Base-by-base conservation (phyloP, 2,329 filamentous ascomycete species). In the Colletotrichum trifolii region DNA sequence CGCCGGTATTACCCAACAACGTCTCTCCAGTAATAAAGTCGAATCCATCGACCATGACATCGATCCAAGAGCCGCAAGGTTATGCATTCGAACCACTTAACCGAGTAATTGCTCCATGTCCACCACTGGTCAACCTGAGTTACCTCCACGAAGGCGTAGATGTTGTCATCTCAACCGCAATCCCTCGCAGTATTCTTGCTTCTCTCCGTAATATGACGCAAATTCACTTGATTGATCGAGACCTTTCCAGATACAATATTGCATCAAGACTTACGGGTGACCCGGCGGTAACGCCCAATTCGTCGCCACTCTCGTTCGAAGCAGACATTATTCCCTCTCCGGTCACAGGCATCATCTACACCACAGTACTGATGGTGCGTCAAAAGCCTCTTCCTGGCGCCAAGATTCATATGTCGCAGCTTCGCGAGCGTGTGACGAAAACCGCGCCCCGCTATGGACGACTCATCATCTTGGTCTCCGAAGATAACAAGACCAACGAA, bases 261-360 rank as follows among this genome's bases (percentile, higher is more conserved):
- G 59, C 74, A 39, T 42, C 66, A 9, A 79, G 78, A 79, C 59
- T 75, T 57, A 34, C 73, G 68, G 56, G 72, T 75, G 52, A 70
- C 75, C 33, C 66, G 68, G 34, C n/a, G 63, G 38, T 12, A 8
- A 8, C 46, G 15, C 25, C 69, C 46, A 11, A 77, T 3, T 64
- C 71, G 4, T 82, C 80, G 0, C 68, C 77, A 0, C 74, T 85
- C 1, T 76, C 77, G 1, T 77, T 80, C 6, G 91, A 93, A 73
- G 90, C 92, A 3, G 94, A 97, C 70, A 76, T 97, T 3, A 85
- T 91, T 1, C 71, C 94, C 6, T 92, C 92, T 0, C 88, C 92
- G 0, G 82, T 81, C 0, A 87, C 85, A 0, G 93, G 91, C 0
- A 78, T 97, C 3, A 75, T 97, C 1, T 72, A 91, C 17, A 92